Conservation (phyloP, 495 filamentous ascomycete genomes). For the Aspergillus haitiensis region DNA sequence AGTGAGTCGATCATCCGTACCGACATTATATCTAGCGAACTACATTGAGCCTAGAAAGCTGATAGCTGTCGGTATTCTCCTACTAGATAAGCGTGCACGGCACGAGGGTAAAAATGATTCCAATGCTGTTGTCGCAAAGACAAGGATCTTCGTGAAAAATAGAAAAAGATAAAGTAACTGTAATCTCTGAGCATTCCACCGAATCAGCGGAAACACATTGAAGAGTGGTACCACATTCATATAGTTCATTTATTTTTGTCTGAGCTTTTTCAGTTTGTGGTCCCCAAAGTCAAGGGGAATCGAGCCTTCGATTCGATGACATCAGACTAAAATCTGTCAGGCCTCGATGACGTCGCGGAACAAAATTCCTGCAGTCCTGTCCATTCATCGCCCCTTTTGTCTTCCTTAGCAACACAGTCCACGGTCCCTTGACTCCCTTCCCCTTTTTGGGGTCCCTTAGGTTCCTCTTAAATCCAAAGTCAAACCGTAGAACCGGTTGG, state of each 20-base stretch:
- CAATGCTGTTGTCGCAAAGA: too few species aligned
- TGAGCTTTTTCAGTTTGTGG: not conserved
- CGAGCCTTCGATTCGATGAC: slow-evolving; percentile 21
- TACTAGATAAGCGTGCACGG: too few species aligned
- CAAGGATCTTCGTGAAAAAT: too few species aligned
- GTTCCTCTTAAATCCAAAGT: slow-evolving; percentile 10
- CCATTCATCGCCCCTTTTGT: not conserved
- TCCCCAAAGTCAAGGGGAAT: not conserved
- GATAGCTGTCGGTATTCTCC: too few species aligned
- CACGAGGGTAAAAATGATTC: too few species aligned
- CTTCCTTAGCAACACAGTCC: too few species aligned
- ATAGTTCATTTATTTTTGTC: not conserved
- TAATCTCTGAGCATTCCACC: too few species aligned
- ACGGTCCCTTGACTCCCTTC: not conserved
- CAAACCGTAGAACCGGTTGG: not conserved
- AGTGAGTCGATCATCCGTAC: slow-evolving; percentile 14
- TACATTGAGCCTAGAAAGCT: not conserved
- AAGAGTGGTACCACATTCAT: too few species aligned
- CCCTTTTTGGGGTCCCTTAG: not conserved
- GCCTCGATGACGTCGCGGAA: slow-evolving; percentile 26
- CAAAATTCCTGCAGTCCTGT: not conserved
- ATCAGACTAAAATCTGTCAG: slow-evolving; percentile 16
- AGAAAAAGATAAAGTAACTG: too few species aligned
- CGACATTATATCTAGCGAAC: not conserved
- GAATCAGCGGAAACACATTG: too few species aligned